Evolutionary conservation across 169 alveolate species (phyloP).

Genomic region (Cyclospora cayetanensis): DNA sequence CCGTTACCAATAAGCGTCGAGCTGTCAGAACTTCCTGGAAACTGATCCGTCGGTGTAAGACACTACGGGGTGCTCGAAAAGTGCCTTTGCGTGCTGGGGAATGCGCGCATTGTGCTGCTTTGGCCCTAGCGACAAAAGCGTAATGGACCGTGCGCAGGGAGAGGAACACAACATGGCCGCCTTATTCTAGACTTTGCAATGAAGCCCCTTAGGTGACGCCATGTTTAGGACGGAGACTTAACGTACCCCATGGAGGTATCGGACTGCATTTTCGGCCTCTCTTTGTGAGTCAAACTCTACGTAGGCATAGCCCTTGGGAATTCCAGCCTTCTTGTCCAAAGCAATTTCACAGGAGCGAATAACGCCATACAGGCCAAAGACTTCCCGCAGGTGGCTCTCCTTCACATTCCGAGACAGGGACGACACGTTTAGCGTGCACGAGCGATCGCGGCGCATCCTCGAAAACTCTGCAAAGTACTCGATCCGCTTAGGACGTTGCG

Average conservation of each 20-base stretch:
- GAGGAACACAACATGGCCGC: not conserved
- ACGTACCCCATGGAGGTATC: slow-evolving; percentile 66
- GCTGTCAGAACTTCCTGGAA: too few species aligned
- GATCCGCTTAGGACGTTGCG: too few species aligned
- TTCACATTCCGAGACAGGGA: slow-evolving; percentile 69
- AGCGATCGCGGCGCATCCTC: slow-evolving; percentile 56
- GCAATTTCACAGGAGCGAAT: slow-evolving; percentile 39
- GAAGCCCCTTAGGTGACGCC: not conserved
- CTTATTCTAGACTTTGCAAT: not conserved
- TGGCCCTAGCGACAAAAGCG: too few species aligned
- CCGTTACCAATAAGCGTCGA: too few species aligned
- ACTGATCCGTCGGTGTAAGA: too few species aligned
- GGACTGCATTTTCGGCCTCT: slow-evolving; percentile 66
- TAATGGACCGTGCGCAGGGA: too few species aligned
- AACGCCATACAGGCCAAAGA: slow-evolving; percentile 71
- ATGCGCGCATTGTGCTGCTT: too few species aligned
- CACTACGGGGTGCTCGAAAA: too few species aligned
- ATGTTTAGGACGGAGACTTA: not conserved
- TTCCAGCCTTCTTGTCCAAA: slow-evolving; percentile 62
- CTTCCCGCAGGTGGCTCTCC: slow-evolving; percentile 69
- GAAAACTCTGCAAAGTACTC: too few species aligned
- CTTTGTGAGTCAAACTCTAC: slow-evolving; percentile 55
- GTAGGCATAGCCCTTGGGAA: slow-evolving; percentile 74
- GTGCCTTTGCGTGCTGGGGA: too few species aligned
- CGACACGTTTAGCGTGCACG: slow-evolving; percentile 71